Evolutionary conservation across 345 rosid genomes (phyloP), one percentile per base, ranked within the genome.

Genomic region (Eucalyptus melliodora): DNA sequence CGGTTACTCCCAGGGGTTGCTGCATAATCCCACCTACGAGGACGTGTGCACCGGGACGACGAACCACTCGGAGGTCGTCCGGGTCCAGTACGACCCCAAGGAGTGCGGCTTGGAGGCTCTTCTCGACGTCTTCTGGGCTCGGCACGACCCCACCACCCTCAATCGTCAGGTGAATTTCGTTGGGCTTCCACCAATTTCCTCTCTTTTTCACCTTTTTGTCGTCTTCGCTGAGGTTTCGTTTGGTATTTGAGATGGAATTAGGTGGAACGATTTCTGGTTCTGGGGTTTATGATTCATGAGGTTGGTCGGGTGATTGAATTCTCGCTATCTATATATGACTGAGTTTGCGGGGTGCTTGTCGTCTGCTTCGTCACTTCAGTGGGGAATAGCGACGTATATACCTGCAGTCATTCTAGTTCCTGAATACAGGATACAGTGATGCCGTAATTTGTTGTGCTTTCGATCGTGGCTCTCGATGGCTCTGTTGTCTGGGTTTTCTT

Each of bases 71-170:
- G 99, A 98, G 93, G 96, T 96, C 34, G 99, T 97, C 12, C 93
- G 99, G 93, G 96, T 98, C 86, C 99, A 96, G 87, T 98, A 94
- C 89, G 99, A 97, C 90, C 97, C 98, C 49, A 96, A 95, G 49
- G 95, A 93, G 55, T 96, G 99, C 88, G 92, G 93, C 90, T 96
- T 87, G 24, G 96, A 96, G 87, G 8, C 93, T 55, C 93, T 98
- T 89, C 97, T 98, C 88, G 98, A 97, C 91, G 89, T 44, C 89
- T 98, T 98, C 92, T 97, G 99, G 99, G 92, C 96, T 87, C 89
- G 96, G 88, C 99, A 97, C 90, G 99, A 98, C 88, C 99, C 99
- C 65, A 98, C 99, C 87, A 93, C 97, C 85, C 93, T 93, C 89
- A 97, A 98, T 94, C 98, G 99, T 44, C 99, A 97, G 99, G 99